These are phyloP conservation scores for Phytopythium chamaehyphon DNA, from an alignment of 352 stramenopile genomes.

Conservation along the genomic window DNA sequence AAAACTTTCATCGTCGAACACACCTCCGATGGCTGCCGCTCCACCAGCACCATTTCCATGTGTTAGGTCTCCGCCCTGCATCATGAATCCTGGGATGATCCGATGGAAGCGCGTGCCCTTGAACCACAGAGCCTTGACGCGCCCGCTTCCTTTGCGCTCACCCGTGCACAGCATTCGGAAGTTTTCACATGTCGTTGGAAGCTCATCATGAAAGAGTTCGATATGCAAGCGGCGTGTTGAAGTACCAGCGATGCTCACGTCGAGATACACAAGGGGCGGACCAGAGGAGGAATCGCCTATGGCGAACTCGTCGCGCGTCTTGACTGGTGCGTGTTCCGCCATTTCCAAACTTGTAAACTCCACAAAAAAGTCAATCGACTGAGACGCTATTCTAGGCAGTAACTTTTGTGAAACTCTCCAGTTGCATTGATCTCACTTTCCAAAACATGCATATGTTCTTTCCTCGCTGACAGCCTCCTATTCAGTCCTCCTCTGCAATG, in stretches of 20 bases:
- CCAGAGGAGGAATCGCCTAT: slow-evolving; percentile 23
- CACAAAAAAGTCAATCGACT: too few relatives aligned
- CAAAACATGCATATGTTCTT: too few relatives aligned
- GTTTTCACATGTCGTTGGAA: slow-evolving; percentile 58
- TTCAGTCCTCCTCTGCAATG: slow-evolving; percentile 65
- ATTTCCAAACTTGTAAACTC: slow-evolving; percentile 28
- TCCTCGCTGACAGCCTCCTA: neutral
- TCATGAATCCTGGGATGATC: slow-evolving; percentile 99
- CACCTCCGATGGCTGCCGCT: slow-evolving; percentile 90
- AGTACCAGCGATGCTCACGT: slow-evolving; percentile 47
- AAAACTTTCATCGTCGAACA: slow-evolving; percentile 97
- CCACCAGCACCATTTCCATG: slow-evolving; percentile 92
- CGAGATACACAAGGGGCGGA: slow-evolving; percentile 58
- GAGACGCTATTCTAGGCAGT: too few relatives aligned
- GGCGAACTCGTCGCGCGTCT: slow-evolving; percentile 43
- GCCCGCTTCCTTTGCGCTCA: slow-evolving; percentile 47
- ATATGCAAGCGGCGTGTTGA: slow-evolving; percentile 57
- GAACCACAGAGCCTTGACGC: slow-evolving; percentile 74
- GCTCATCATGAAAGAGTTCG: slow-evolving; percentile 73
- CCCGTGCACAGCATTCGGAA: slow-evolving; percentile 73
- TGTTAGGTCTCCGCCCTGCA: slow-evolving; percentile 94
- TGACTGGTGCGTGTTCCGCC: slow-evolving; percentile 39
- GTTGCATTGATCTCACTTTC: too few relatives aligned
- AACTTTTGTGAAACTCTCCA: too few relatives aligned
- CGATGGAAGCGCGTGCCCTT: slow-evolving; percentile 96